Base-by-base conservation (phyloP, 2,329 filamentous ascomycete genomes). In the Tolypocladium ovalisporum region DNA sequence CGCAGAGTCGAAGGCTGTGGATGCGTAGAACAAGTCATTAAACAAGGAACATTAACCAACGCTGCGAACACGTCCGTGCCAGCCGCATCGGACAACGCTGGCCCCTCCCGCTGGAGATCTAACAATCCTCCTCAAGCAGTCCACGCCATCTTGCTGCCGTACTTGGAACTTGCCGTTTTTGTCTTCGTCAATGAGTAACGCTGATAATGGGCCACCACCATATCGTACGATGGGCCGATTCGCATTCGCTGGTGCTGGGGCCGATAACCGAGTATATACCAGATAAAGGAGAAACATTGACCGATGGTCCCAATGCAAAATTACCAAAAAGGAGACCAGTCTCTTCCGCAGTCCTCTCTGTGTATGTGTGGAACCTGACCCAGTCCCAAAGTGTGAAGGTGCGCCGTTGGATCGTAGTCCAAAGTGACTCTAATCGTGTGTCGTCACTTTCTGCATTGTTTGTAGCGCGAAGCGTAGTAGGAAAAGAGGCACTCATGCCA, bases 281-380 rank as follows among this genome's bases (percentile, higher is more conserved):
- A 65, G 62, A 65, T 62, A 62, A 62, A 66, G 61, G 57, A 62
- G 62, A 53, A 65, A 59, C 57, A 62, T 63, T 57, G 44, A 64
- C 63, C 51, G 55, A 68, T 68, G 66, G 66, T 69, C 71, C 71
- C 72, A 73, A 77, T 77, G 76, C 75, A 74, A 71, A 75, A 75
- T 75, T 75, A 75, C 72, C 72, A 76, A 70, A 75, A 71, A 72
- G 67, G 59, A 63, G 60, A 63, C 60, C 61, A 64, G 56, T 65
- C 64, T 66, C 62, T 66, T 64, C 64, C 64, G 59, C 61, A 64
- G 60, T 64, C 65, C 64, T 62, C 64, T 68, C 67, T 64, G 63
- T 64, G 61, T 70, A 71, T 73, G 67, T 72, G 70, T 69, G 60
- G 62, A 63, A 63, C 62, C 62, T 58, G 62, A 62, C 59, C 61